Percentiles rank a stretch among this genome's conserved stretches.
These are phyloP conservation scores for Cutaneotrichosporon cyanovorans DNA, from an alignment of 1,284 basidiomycete genomes.

Conservation along the genomic window DNA sequence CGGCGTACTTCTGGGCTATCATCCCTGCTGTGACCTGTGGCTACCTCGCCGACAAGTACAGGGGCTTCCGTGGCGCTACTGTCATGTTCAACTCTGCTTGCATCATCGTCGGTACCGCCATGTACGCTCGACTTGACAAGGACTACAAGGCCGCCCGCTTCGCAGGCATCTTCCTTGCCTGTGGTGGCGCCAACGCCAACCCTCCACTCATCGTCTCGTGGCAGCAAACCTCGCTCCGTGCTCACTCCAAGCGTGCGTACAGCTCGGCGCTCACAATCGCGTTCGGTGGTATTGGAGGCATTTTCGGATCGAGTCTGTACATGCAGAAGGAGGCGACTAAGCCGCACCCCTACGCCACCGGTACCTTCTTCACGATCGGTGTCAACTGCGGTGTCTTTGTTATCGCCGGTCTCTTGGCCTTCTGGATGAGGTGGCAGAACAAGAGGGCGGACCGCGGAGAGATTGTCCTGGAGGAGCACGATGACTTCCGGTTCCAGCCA, in stretches of 20 bases:
- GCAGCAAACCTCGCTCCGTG: slow-evolving; percentile 45
- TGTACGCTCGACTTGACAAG: slow-evolving; percentile 13
- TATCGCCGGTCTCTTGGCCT: slow-evolving; percentile 14
- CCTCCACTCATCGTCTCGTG: slow-evolving; percentile 36
- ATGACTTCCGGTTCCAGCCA: slow-evolving; percentile 11
- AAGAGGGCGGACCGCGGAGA: slow-evolving; percentile 5
- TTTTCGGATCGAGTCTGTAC: slow-evolving; percentile 40
- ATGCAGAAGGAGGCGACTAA: slow-evolving; percentile 27
- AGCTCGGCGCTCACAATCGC: slow-evolving; percentile 43
- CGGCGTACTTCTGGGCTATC: slow-evolving; percentile 44
- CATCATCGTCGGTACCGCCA: slow-evolving; percentile 12
- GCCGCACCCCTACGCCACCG: slow-evolving; percentile 22
- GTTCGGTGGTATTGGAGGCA: slow-evolving; percentile 48
- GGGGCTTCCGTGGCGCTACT: slow-evolving; percentile 3
- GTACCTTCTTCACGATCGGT: slow-evolving; percentile 24
- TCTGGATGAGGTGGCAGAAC: slow-evolving; percentile 14
- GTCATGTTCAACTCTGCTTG: slow-evolving; percentile 11
- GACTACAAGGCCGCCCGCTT: slow-evolving; percentile 8
- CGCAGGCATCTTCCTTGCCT: slow-evolving; percentile 44
- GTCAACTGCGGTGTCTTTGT: slow-evolving; percentile 24
- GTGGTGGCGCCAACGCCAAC: slow-evolving; percentile 35
- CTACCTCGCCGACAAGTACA: slow-evolving; percentile 38
- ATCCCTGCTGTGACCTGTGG: slow-evolving; percentile 39
- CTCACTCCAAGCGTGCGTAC: slow-evolving; percentile 44
- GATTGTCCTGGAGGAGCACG: slow-evolving; percentile 6